These are phyloP conservation scores for Solanum pennellii DNA, from an alignment of 257 asterid species.

Conservation along the genomic window DNA sequence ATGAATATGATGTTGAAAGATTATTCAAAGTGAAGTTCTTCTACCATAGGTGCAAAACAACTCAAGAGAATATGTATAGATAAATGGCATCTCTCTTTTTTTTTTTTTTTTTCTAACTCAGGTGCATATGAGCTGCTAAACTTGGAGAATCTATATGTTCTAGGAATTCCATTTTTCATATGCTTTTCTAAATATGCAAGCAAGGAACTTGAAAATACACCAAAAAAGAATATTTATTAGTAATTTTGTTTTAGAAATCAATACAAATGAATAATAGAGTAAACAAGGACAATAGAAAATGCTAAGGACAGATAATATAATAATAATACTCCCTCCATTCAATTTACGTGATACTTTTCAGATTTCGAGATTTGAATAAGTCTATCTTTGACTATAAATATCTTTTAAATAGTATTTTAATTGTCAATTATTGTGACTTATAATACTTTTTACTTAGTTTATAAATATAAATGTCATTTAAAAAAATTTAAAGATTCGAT, in stretches of 20 bases:
- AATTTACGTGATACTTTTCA: too few species aligned
- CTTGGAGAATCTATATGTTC: background rate
- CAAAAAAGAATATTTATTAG: background rate
- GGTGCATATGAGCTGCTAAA: background rate
- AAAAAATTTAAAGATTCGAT: too few species aligned
- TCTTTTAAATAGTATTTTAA: too few species aligned
- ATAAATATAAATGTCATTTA: too few species aligned
- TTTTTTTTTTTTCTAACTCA: background rate
- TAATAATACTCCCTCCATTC: too few species aligned
- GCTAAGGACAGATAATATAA: background rate
- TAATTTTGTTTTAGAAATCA: background rate
- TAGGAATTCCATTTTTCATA: background rate
- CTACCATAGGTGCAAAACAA: background rate
- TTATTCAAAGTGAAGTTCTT: background rate
- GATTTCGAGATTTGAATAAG: too few species aligned
- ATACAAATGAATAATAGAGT: too few species aligned
- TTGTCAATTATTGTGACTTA: too few species aligned
- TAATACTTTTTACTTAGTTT: too few species aligned
- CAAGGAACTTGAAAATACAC: background rate
- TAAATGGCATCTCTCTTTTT: background rate
- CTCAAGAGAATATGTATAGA: background rate
- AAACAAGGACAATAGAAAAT: background rate
- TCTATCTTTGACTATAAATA: too few species aligned
- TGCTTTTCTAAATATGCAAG: background rate
- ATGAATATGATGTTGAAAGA: background rate